phyloP scores from a whole-genome alignment of 345 rosid species.

The Chamaenerion angustifolium region DNA sequence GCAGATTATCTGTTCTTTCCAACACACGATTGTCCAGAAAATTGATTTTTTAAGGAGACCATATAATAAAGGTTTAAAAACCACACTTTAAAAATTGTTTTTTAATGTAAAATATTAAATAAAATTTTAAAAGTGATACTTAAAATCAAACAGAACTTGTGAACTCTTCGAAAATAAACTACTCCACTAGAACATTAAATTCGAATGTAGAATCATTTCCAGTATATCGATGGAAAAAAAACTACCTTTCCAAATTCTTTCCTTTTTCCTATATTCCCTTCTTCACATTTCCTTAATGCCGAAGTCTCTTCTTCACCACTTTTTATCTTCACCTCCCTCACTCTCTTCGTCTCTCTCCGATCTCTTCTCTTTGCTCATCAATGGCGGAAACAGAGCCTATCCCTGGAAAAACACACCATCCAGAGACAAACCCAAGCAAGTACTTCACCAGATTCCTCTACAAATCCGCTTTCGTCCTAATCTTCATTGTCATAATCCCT shows the following conservation, averaged over 20 bases:
- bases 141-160: too few relatives aligned
- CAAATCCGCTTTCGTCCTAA: slow-evolving; percentile 43
- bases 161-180: too few relatives aligned
- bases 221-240: background rate
- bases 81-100: too few relatives aligned
- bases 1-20: too few relatives aligned
- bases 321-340: slow-evolving; percentile 10
- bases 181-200: too few relatives aligned
- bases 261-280: background rate
- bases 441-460: slow-evolving; percentile 40
- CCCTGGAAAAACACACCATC: background rate
- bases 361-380: slow-evolving; percentile 18
- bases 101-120: too few relatives aligned
- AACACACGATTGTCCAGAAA: too few relatives aligned
- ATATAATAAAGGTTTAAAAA: too few relatives aligned
- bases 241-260: background rate
- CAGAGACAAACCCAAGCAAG: slow-evolving; percentile 18
- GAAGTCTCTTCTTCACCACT: slow-evolving; percentile 10
- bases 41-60: too few relatives aligned
- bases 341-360: slow-evolving; percentile 4
- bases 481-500: slow-evolving; percentile 36
- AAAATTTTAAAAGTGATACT: too few relatives aligned
- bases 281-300: slow-evolving; percentile 9
- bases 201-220: too few relatives aligned
- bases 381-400: slow-evolving; percentile 46